Base-by-base conservation (phyloP, 2,329 filamentous ascomycete genomes). In the Ceratocystis papillata region DNA sequence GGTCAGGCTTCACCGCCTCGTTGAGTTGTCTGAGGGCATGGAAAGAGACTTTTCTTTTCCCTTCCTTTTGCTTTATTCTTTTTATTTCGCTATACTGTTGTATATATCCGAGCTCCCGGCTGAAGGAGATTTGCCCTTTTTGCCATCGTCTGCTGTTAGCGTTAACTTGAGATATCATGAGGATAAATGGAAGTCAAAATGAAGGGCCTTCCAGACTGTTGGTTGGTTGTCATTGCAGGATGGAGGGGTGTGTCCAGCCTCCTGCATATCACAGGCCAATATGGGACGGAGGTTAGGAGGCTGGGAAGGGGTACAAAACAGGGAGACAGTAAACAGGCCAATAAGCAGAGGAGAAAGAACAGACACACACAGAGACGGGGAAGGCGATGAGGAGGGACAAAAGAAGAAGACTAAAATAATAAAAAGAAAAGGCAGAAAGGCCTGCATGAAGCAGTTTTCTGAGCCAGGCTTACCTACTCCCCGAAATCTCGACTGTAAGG, bases 251-350 rank as follows among this genome's bases (percentile, higher is more conserved):
- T 45, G 8, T 48, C 61, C 61, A 63, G 22, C 61, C 61, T 63
- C 61, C 22, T 48, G 41, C 46, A 63, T 63, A 63, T 50, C 61
- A 63, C 44, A 45, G 48, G 61, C 61, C 46, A 59, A 59, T 59
- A 59, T 59, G 53, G 53, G 53, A 59, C 53, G 53, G 53, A 59
- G 53, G 53, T 33, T 59, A 30, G 53, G 53, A 59, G 53, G 53
- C 25, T 59, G 53, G 53, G 53, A 59, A 59, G 28, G 53, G 46
- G 28, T 30, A 59, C 28, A 59, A 17, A 59, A 59, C 25, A 59
- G 53, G 53, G 25, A 33, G 53, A 59, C 15, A 37, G n/a, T 59
- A 59, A 25, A 28, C 25, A 30, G 53, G 25, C 53, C 12, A 59
- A 33, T 33, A 25, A 41, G 8, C 37, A 41, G 37, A 41, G 10